A percentile compares a stretch with the other conserved stretches of the same genome.
Evolutionary conservation across 495 filamentous ascomycete species (phyloP).

Genomic region (Venustampulla echinocandica): DNA sequence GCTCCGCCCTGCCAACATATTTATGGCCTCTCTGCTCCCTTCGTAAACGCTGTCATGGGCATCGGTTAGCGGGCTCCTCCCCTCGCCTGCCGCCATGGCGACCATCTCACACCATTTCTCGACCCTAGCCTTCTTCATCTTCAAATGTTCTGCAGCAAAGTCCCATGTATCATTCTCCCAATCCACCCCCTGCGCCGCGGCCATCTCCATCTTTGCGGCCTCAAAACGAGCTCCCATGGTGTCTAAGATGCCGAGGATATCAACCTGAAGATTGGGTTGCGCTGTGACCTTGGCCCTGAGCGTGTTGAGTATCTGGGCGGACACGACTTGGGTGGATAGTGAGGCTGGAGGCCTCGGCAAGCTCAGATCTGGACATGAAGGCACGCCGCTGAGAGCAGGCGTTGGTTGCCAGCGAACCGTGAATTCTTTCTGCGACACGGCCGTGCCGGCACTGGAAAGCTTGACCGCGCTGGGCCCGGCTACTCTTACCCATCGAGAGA

Average conservation of each 20-base stretch:
- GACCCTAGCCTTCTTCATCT: conserved; percentile 20
- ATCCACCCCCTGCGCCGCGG: conserved; percentile 19
- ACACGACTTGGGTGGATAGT: conserved; percentile 1
- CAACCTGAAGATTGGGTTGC: conserved; percentile 9
- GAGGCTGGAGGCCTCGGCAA: conserved; percentile 3
- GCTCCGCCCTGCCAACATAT: too few relatives aligned
- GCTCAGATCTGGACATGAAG: conserved; percentile 3
- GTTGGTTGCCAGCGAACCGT: not conserved
- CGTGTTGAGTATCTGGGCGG: conserved; percentile 2
- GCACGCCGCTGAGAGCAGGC: conserved; percentile 7
- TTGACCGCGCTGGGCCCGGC: not conserved
- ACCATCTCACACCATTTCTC: conserved; percentile 16
- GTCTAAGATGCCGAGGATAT: conserved; percentile 22
- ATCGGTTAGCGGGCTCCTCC: conserved; percentile 7
- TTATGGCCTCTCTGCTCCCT: conserved; percentile 3
- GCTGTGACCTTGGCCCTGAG: conserved; percentile 4
- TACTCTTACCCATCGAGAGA: conserved; percentile 29
- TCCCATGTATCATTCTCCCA: conserved; percentile 25
- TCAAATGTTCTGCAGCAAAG: conserved; percentile 21
- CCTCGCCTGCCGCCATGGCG: conserved; percentile 5
- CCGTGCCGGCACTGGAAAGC: not conserved
- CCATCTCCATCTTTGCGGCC: conserved; percentile 24
- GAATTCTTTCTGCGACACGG: not conserved
- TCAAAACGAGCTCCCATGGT: conserved; percentile 21
- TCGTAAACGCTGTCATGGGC: conserved; percentile 3